Evolutionary conservation across 2,329 filamentous ascomycete species (phyloP).

Genomic region (Penicillium sp.): DNA sequence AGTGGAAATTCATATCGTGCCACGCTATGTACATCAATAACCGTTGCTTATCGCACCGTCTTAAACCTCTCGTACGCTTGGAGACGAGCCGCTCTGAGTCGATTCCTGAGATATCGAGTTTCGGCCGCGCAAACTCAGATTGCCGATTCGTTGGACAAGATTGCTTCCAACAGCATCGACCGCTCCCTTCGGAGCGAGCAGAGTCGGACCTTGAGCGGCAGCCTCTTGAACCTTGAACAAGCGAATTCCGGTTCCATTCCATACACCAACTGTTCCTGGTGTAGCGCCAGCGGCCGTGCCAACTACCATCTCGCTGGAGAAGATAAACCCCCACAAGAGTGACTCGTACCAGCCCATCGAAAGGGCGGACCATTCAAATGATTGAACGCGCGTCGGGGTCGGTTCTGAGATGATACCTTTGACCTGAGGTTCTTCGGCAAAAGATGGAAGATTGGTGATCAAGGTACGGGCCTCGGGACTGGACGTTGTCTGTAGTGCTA

Average conservation of each 20-base stretch:
- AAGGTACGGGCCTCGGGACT: slow-evolving; percentile 47
- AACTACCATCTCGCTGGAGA: slow-evolving; percentile 81
- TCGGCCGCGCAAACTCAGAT: slow-evolving; percentile 65
- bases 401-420: slow-evolving; percentile 71
- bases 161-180: slow-evolving; percentile 93
- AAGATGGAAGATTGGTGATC: slow-evolving; percentile 48
- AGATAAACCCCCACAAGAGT: slow-evolving; percentile 90
- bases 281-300: slow-evolving; percentile 53
- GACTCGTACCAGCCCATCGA: slow-evolving; percentile 96
- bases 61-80: slow-evolving; percentile 44
- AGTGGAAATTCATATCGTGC: slow-evolving; percentile 9
- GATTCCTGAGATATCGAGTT: slow-evolving; percentile 37
- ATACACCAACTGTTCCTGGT: slow-evolving; percentile 86
- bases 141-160: slow-evolving; percentile 83
- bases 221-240: slow-evolving; percentile 90
- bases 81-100: slow-evolving; percentile 31
- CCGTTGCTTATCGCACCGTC: not conserved
- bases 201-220: slow-evolving; percentile 74
- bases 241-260: slow-evolving; percentile 88
- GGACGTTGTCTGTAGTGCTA: slow-evolving; percentile 48
- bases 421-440: slow-evolving; percentile 60
- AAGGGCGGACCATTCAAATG: slow-evolving; percentile 91
- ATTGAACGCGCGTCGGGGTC: slow-evolving; percentile 75
- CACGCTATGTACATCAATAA: slow-evolving; percentile 21
- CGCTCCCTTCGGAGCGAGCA: slow-evolving; percentile 84